phyloP scores from a whole-genome alignment of 2,329 filamentous ascomycete genomes.

The Aspergillus hortae region DNA sequence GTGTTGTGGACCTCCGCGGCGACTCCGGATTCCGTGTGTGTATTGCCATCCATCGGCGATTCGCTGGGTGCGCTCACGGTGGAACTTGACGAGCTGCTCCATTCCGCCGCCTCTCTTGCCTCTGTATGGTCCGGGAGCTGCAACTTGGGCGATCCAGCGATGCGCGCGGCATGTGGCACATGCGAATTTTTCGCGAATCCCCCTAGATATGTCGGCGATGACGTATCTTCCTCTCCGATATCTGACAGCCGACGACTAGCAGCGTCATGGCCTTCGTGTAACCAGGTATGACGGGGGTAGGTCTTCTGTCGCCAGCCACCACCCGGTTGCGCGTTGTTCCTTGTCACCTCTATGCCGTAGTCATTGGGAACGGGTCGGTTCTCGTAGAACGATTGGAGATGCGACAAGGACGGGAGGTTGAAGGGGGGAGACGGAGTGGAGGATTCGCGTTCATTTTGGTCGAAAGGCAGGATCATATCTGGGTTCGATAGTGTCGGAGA shows the following conservation, averaged over 20 bases:
- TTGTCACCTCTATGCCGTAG: slow-evolving; percentile 3
- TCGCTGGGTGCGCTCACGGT: slow-evolving; percentile 32
- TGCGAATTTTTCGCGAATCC: slow-evolving; percentile 13
- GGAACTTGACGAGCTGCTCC: slow-evolving; percentile 37
- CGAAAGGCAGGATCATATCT: slow-evolving; percentile 87
- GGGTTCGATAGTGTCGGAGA: slow-evolving; percentile 90
- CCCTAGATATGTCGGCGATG: slow-evolving; percentile 23
- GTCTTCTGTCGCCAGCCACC: slow-evolving; percentile 23
- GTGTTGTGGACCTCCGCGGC: slow-evolving; percentile 1
- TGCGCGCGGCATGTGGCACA: slow-evolving; percentile 8
- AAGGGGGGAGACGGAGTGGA: slow-evolving; percentile 52
- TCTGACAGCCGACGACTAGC: slow-evolving; percentile 42
- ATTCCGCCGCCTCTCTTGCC: slow-evolving; percentile 38
- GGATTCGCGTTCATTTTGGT: slow-evolving; percentile 51
- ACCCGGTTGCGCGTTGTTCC: neutral
- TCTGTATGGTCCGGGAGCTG: slow-evolving; percentile 50
- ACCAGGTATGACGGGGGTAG: slow-evolving; percentile 33
- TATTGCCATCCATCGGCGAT: slow-evolving; percentile 13
- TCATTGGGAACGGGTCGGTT: slow-evolving; percentile 14
- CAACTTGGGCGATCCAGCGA: slow-evolving; percentile 16
- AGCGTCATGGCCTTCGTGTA: slow-evolving; percentile 33
- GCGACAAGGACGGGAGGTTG: slow-evolving; percentile 46
- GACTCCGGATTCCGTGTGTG: slow-evolving; percentile 2
- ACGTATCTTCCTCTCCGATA: slow-evolving; percentile 43
- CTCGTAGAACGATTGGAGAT: slow-evolving; percentile 34